Base-by-base conservation (phyloP, 306 rosid genomes). In the Aeschynomene evenia region DNA sequence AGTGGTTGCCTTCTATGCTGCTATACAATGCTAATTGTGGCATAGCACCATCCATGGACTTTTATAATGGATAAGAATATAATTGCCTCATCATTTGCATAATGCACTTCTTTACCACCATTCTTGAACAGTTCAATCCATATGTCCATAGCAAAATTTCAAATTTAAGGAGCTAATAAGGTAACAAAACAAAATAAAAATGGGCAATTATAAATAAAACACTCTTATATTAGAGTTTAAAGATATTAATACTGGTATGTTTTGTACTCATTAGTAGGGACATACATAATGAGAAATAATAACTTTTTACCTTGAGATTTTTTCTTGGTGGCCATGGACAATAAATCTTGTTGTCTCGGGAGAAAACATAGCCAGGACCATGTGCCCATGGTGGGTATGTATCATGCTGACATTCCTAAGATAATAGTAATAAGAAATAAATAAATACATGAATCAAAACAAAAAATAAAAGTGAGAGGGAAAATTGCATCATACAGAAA, bases 91-190 rank as follows among this genome's bases (percentile, higher is more conserved):
- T 93, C 97, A 10, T 75, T 83, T 45, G 42, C 74, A 81, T 89
- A 92, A 56, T 82, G 83, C 46, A 92, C 87, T 85, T 83, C 89
- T 71, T 79, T 81, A 36, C 87, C 91, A 20, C 85, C 71, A 21
- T 82, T 83, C 72, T 68, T 85, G 89, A 85, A 86, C 53, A 83
- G 84, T 75, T 90, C 89, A 26, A 93, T 82, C 97, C 98, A 93
- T 72, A 93, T 88, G 26, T 96, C 97, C 93, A 88, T 84, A 58
- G 98, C 98, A 75, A 93, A 96, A 75, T 93, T 83, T 93, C 98
- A 36, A 93, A 81, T 83, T 93, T 93, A 71, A 93, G 90, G 48
- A 89, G 90, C 98, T 92, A 82, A 6, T n/a, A 46, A 14, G 55
- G 50, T n/a, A n/a, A n/a, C n/a, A n/a, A n/a, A n/a, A n/a, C 15